Percentiles rank a stretch among this genome's conserved stretches.
phyloP scores from a whole-genome alignment of 768 basidiomycete genomes.

The Clathrus columnatus region DNA sequence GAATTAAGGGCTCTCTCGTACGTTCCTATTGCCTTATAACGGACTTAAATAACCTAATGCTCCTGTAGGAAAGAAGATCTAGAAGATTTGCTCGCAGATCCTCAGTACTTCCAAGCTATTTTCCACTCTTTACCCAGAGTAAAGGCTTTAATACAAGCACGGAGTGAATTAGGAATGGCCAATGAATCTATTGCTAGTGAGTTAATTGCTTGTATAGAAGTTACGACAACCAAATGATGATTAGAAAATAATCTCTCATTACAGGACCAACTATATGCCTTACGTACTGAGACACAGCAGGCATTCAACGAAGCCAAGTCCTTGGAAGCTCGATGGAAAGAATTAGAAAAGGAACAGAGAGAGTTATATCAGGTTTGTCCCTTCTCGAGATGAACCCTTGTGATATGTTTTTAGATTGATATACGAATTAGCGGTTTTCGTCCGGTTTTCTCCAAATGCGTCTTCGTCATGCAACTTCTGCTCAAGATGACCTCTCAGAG shows the following conservation, averaged over 20 bases:
- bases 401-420: slow-evolving; percentile 10
- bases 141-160: slow-evolving; percentile 63
- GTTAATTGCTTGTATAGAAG: slow-evolving; percentile 23
- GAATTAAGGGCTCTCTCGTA: slow-evolving; percentile 69
- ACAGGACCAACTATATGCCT: slow-evolving; percentile 64
- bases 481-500: slow-evolving; percentile 87
- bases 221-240: neutral
- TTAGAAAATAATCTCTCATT: slow-evolving; percentile 68
- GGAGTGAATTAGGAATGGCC: slow-evolving; percentile 70
- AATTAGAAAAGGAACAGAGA: slow-evolving; percentile 79
- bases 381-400: neutral
- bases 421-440: slow-evolving; percentile 53
- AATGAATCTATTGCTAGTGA: slow-evolving; percentile 82
- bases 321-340: slow-evolving; percentile 77
- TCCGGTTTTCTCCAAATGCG: slow-evolving; percentile 86
- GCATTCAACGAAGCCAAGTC: slow-evolving; percentile 82
- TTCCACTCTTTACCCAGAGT: slow-evolving; percentile 74
- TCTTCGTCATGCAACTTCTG: slow-evolving; percentile 77
- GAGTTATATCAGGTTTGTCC: slow-evolving; percentile 74
- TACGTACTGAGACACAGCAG: slow-evolving; percentile 76
- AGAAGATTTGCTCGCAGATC: slow-evolving; percentile 80
- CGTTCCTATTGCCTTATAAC: slow-evolving; percentile 17
- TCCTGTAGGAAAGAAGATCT: slow-evolving; percentile 71
- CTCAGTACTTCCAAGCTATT: slow-evolving; percentile 76
- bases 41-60: neutral